A percentile compares a stretch with the other conserved stretches of the same genome.
These are phyloP conservation scores for Morella rubra DNA, from an alignment of 306 rosid genomes.

Conservation along the genomic window DNA sequence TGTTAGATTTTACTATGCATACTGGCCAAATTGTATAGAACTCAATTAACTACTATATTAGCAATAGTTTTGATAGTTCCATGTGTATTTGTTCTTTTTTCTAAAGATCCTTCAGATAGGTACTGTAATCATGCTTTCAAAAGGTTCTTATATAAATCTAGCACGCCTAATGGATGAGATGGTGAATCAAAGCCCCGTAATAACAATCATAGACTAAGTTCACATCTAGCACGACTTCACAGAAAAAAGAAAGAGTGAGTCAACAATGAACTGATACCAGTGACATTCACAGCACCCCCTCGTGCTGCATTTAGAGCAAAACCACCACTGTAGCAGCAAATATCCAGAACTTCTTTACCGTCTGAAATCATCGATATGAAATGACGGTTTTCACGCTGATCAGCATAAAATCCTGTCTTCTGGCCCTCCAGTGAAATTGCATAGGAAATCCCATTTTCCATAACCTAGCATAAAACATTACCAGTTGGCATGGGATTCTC, in stretches of 20 bases:
- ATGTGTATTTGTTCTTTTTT: too few relatives aligned
- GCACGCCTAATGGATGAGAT: neutral
- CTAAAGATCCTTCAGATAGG: too few relatives aligned
- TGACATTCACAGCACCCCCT: constrained; percentile 81
- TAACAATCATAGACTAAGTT: neutral
- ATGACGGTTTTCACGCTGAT: constrained; percentile 84
- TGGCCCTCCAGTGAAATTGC: constrained; percentile 85
- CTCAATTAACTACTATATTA: neutral
- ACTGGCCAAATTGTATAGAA: neutral
- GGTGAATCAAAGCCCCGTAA: neutral
- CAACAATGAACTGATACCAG: constrained; percentile 48
- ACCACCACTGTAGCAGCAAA: constrained; percentile 95
- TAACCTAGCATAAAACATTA: constrained; percentile 45
- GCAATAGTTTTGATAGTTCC: too few relatives aligned
- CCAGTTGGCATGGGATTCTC: constrained; percentile 20
- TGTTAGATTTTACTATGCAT: neutral
- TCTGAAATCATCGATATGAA: constrained; percentile 72
- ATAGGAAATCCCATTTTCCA: constrained; percentile 71
- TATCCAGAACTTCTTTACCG: constrained; percentile 78
- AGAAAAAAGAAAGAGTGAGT: neutral
- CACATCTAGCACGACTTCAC: constrained; percentile 8
- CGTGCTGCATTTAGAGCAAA: constrained; percentile 78
- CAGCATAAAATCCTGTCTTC: constrained; percentile 97
- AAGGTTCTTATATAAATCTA: neutral
- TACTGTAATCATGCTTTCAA: neutral